Evolutionary conservation across 169 alveolate genomes (phyloP).

Genomic region (Plasmodium coatneyi): DNA sequence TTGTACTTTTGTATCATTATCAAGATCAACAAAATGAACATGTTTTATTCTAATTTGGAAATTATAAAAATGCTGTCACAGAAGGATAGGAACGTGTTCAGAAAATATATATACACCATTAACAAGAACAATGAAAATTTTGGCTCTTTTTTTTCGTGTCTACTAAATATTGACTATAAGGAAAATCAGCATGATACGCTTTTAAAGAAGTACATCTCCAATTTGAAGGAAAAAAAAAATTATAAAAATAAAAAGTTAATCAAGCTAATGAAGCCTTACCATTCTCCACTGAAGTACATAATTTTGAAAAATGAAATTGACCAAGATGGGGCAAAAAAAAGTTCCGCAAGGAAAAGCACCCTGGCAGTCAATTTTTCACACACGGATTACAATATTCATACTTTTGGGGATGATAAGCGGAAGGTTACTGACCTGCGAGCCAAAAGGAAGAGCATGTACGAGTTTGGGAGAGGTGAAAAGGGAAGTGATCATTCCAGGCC

Average conservation of each 20-base stretch:
- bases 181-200: conserved; percentile 53
- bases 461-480: not conserved
- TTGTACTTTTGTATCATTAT: conserved; percentile 22
- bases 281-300: conserved; percentile 71
- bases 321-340: conserved; percentile 17
- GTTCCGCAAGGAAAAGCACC: conserved; percentile 7
- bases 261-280: conserved; percentile 66
- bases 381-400: not conserved
- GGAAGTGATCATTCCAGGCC: not conserved
- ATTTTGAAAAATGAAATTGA: conserved; percentile 63
- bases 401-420: not conserved
- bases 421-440: not conserved
- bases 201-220: conserved; percentile 37
- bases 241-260: conserved; percentile 61
- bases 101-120: conserved; percentile 63
- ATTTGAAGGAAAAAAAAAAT: conserved; percentile 50
- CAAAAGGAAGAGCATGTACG: conserved; percentile 1
- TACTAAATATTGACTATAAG: conserved; percentile 48
- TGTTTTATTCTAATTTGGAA: conserved; percentile 68
- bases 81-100: conserved; percentile 18
- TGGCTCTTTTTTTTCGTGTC: conserved; percentile 10
- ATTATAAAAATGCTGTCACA: conserved; percentile 44
- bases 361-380: not conserved
- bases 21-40: conserved; percentile 50
- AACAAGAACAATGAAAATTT: conserved; percentile 66